Evolutionary conservation across 768 basidiomycete genomes (phyloP).

Genomic region (Leccinum incarnatum): DNA sequence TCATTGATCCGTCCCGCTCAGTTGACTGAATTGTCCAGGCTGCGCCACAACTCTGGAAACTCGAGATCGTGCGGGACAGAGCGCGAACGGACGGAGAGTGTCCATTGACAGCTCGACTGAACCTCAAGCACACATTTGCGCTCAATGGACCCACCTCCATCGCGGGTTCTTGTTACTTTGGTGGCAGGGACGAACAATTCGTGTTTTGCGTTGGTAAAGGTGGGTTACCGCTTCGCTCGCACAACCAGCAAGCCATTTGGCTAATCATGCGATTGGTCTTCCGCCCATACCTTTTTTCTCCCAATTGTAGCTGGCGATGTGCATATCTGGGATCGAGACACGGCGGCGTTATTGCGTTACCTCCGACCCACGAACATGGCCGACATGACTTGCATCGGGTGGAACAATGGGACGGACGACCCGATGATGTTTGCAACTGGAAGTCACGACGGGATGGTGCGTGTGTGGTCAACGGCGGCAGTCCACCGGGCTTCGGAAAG

Average conservation of each 20-base stretch:
- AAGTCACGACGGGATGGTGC: slow-evolving; percentile 72
- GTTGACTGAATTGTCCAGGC: slow-evolving; percentile 38
- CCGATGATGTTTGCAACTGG: slow-evolving; percentile 63
- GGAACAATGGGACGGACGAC: slow-evolving; percentile 60
- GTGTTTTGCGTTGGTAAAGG: slow-evolving; percentile 81
- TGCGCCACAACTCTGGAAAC: slow-evolving; percentile 72
- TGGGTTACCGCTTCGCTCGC: slow-evolving; percentile 21
- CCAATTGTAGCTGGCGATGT: slow-evolving; percentile 65
- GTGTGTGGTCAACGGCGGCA: slow-evolving; percentile 61
- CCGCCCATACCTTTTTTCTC: background rate
- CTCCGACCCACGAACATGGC: slow-evolving; percentile 53
- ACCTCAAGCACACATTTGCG: slow-evolving; percentile 61
- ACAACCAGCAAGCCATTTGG: background rate
- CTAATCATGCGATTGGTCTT: background rate
- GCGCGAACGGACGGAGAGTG: slow-evolving; percentile 31
- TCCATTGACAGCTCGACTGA: slow-evolving; percentile 22
- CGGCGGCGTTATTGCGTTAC: slow-evolving; percentile 65
- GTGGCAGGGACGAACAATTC: slow-evolving; percentile 72
- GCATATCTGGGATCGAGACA: slow-evolving; percentile 84
- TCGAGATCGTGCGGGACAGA: slow-evolving; percentile 57
- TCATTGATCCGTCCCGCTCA: background rate
- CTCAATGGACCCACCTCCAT: slow-evolving; percentile 66
- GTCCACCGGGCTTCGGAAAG: slow-evolving; percentile 10
- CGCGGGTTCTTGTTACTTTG: slow-evolving; percentile 78
- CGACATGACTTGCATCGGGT: slow-evolving; percentile 76